phyloP scores from a whole-genome alignment of 75 land plant genomes.

The Azolla pinnata region DNA sequence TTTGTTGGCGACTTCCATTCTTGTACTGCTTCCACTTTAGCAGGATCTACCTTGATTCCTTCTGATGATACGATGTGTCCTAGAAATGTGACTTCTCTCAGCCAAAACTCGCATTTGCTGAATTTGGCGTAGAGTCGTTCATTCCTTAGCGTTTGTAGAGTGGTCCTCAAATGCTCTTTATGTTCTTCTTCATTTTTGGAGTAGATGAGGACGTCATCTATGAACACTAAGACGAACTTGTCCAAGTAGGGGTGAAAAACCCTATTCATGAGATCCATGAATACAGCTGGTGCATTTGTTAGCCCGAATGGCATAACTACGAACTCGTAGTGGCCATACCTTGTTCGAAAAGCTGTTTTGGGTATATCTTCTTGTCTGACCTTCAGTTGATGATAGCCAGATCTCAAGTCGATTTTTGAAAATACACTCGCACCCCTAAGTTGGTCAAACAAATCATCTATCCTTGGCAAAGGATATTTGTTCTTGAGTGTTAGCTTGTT shows the following conservation, averaged over 20 bases:
- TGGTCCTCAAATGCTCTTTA: conserved; percentile 1
- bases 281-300: conserved; percentile 29
- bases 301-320: conserved; percentile 21
- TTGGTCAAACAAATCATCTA: conserved; percentile 25
- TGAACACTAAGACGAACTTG: conserved; percentile 21
- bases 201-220: conserved; percentile 29
- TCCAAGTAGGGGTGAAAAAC: conserved; percentile 13
- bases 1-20: not conserved
- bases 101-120: not conserved
- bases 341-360: conserved; percentile 3
- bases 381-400: not conserved
- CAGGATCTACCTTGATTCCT: not conserved
- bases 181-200: conserved; percentile 19
- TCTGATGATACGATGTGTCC: not conserved
- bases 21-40: not conserved
- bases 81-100: not conserved
- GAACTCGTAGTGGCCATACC: conserved; percentile 9
- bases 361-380: not conserved
- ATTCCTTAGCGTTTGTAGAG: conserved; percentile 1
- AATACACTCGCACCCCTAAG: not conserved
- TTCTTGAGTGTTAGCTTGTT: conserved; percentile 16
- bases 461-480: conserved; percentile 22
- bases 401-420: not conserved
- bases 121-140: not conserved
- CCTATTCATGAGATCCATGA: no score